A percentile compares a stretch with the other conserved stretches of the same genome.
Evolutionary conservation across 345 rosid species (phyloP).

Genomic region (Dimocarpus longan): DNA sequence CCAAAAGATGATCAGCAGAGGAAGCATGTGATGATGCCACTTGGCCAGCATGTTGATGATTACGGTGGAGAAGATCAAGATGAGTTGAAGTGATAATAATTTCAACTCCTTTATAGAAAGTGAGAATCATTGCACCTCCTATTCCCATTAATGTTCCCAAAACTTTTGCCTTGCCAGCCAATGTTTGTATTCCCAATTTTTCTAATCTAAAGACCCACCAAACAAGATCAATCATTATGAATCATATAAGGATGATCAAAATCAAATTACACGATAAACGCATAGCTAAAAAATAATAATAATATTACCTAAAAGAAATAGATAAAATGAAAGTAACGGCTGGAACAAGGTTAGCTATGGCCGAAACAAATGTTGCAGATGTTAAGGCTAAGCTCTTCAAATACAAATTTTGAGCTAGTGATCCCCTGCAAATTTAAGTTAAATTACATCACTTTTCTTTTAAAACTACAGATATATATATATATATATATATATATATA

Average conservation of each 20-base stretch:
- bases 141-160: constrained; percentile 58
- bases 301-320: constrained; percentile 38
- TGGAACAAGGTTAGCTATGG: constrained; percentile 52
- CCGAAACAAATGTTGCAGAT: constrained; percentile 53
- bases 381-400: constrained; percentile 48
- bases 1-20: constrained; percentile 23
- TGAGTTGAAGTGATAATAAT: constrained; percentile 39
- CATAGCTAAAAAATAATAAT: no score
- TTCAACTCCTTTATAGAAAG: constrained; percentile 53
- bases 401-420: constrained; percentile 38
- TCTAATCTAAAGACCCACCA: constrained; percentile 40
- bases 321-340: constrained; percentile 55
- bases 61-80: constrained; percentile 38
- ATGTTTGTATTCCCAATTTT: constrained; percentile 33
- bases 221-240: neutral
- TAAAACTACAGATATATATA: no score
- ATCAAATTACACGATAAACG: no score
- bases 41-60: neutral
- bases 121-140: constrained; percentile 58
- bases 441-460: no score
- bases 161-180: constrained; percentile 53
- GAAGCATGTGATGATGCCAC: constrained; percentile 7
- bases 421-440: constrained; percentile 28
- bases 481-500: no score
- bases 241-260: neutral